Base-by-base conservation (phyloP, 176 grass and related monocot species). In the Ensete ventricosum region DNA sequence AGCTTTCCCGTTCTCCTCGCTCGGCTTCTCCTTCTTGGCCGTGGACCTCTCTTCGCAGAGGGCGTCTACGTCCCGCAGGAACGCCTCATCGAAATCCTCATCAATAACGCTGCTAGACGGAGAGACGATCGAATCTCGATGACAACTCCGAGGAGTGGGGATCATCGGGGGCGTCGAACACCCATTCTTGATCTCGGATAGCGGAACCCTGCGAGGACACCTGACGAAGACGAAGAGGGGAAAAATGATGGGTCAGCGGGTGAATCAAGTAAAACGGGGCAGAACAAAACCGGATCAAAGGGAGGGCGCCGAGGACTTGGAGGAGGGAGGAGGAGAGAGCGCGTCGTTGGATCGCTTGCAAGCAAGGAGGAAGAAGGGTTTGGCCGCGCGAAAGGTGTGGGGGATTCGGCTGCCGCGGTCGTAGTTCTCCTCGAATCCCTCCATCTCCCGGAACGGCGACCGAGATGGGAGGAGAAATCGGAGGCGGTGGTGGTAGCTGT, bases 31-130 rank as follows among this genome's bases (percentile, higher is more conserved):
- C 62, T 83, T 72, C 81, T 83, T 78, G 43, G 14, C 55, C 54
- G 80, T 82, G 49, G 72, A 83, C 62, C 76, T 77, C 63, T 87
- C 82, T 69, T 82, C 62, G 6, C 65, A 78, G 34, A 93, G 81
- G 14, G 80, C 79, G 73, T 90, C 85, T 51, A 85, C 79, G 69
- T 86, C 78, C 59, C 50, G 81, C 77, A 81, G 67, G 78, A 87
- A 83, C 52, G 81, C 82, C 74, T 91, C 85, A 23, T 85, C 85
- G 3, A 88, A 80, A 75, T 96, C 68, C 54, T 78, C 75, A 6
- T 74, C 72, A 2, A 74, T 52, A 57, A 74, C 23, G 72, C 72
- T 26, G 50, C 53, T 26, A 11, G 22, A 0, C 0, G 50, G 51
- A 55, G 21, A 54, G 19, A 54, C 50, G 52, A 16, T 11, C 11